Percentiles rank a stretch among this genome's conserved stretches.
phyloP scores from a whole-genome alignment of 192 early-diverging fungal genomes.

The Umbelopsis sp. region DNA sequence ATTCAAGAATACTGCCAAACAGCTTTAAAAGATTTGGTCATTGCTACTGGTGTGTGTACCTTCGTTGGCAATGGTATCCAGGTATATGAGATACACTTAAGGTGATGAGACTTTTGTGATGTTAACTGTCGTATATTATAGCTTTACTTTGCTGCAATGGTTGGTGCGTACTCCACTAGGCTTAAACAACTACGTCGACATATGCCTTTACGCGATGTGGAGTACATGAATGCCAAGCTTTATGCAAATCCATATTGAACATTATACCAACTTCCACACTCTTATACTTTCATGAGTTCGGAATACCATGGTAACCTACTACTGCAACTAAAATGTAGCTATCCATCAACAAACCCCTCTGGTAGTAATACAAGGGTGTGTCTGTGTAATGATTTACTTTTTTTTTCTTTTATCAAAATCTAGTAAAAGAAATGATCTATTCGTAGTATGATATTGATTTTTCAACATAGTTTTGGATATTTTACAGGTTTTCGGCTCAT shows the following conservation, averaged over 20 bases:
- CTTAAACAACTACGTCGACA: constrained; percentile 29
- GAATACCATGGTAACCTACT: too few species aligned
- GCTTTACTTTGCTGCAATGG: constrained; percentile 31
- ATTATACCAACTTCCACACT: neutral
- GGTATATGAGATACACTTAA: constrained; percentile 21
- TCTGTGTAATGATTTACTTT: too few species aligned
- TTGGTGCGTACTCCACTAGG: constrained; percentile 30
- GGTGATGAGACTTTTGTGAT: neutral
- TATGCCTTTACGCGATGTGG: neutral
- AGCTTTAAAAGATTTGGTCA: constrained; percentile 17
- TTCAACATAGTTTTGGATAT: too few species aligned
- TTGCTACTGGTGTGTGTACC: constrained; percentile 26
- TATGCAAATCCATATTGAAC: neutral
- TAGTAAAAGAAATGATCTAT: too few species aligned
- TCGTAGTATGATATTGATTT: too few species aligned
- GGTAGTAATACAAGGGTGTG: too few species aligned
- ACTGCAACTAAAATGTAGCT: too few species aligned
- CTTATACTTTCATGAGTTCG: too few species aligned
- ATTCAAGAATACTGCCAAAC: constrained; percentile 19
- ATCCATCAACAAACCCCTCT: too few species aligned
- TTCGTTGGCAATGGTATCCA: constrained; percentile 32
- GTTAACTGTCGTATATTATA: neutral
- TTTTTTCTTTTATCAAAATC: too few species aligned
- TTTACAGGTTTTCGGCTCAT: too few species aligned
- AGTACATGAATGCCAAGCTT: constrained; percentile 1